Conservation (phyloP, 2,329 filamentous ascomycete species). For the Periconia digitata region DNA sequence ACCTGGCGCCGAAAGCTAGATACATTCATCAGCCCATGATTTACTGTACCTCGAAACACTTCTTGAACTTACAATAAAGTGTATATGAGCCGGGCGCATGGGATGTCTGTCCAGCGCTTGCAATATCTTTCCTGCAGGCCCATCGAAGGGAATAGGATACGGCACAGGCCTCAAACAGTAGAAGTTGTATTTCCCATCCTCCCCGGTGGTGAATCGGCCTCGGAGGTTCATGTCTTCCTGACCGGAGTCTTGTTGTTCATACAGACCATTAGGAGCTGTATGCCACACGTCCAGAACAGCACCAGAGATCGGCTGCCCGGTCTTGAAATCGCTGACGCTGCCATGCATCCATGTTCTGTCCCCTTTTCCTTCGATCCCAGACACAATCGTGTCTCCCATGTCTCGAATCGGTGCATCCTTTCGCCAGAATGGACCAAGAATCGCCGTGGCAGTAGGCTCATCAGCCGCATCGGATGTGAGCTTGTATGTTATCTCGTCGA, state of each 20-base stretch:
- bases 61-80: slow-evolving; percentile 54
- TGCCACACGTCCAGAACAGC: slow-evolving; percentile 79
- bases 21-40: slow-evolving; percentile 3
- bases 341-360: slow-evolving; percentile 68
- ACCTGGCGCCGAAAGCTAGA: slow-evolving; percentile 55
- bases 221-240: slow-evolving; percentile 75
- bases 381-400: slow-evolving; percentile 69
- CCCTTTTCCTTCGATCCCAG: slow-evolving; percentile 49
- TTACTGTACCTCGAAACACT: not conserved
- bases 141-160: slow-evolving; percentile 60
- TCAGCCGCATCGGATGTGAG: slow-evolving; percentile 54
- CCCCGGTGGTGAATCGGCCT: slow-evolving; percentile 70
- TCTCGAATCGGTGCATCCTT: slow-evolving; percentile 68
- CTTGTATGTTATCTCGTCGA: slow-evolving; percentile 79
- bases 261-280: slow-evolving; percentile 68
- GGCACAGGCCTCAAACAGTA: slow-evolving; percentile 48
- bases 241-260: slow-evolving; percentile 71
- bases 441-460: slow-evolving; percentile 69
- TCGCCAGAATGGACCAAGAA: slow-evolving; percentile 84
- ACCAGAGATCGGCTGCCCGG: slow-evolving; percentile 64
- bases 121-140: slow-evolving; percentile 61
- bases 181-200: slow-evolving; percentile 61
- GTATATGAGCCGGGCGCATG: slow-evolving; percentile 65
- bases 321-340: slow-evolving; percentile 57
- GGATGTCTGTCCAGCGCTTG: slow-evolving; percentile 63